These are phyloP conservation scores for Allium cepa DNA, from an alignment of 106 monocot species.

Conservation along the genomic window DNA sequence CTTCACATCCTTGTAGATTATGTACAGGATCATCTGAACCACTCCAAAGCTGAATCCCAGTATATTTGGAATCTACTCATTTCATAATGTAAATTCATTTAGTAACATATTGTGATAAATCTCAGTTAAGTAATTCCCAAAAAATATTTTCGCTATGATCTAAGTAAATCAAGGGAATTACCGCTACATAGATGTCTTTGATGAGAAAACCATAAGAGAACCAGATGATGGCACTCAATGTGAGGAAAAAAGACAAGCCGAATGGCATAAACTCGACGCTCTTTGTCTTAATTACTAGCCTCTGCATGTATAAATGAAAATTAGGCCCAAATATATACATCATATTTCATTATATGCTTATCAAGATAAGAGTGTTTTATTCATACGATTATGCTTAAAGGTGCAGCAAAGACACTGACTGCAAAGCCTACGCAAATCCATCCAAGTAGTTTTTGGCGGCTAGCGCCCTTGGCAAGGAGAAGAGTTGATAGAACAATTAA, in stretches of 20 bases:
- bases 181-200: slow-evolving; percentile 32
- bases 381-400: slow-evolving; percentile 38
- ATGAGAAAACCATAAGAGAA: slow-evolving; percentile 23
- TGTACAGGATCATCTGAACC: slow-evolving; percentile 51
- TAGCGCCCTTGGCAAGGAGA: slow-evolving; percentile 13
- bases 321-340: not conserved
- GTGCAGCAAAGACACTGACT: slow-evolving; percentile 36
- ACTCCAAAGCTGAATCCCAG: slow-evolving; percentile 59
- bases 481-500: slow-evolving; percentile 28
- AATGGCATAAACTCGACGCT: slow-evolving; percentile 49
- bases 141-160: too few relatives aligned
- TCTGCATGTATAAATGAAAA: slow-evolving; percentile 4
- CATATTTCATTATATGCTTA: not conserved
- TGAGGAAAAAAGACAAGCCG: slow-evolving; percentile 30
- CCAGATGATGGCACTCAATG: slow-evolving; percentile 30
- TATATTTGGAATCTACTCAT: slow-evolving; percentile 45
- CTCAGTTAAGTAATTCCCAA: too few relatives aligned
- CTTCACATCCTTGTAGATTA: slow-evolving; percentile 26
- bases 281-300: slow-evolving; percentile 27
- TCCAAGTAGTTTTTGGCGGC: slow-evolving; percentile 21
- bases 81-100: not conserved
- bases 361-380: not conserved
- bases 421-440: slow-evolving; percentile 34
- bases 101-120: too few relatives aligned
- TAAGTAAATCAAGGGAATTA: not conserved